These are phyloP conservation scores for Selaginella moellendorffii DNA, from an alignment of 75 land plant genomes.

Conservation along the genomic window DNA sequence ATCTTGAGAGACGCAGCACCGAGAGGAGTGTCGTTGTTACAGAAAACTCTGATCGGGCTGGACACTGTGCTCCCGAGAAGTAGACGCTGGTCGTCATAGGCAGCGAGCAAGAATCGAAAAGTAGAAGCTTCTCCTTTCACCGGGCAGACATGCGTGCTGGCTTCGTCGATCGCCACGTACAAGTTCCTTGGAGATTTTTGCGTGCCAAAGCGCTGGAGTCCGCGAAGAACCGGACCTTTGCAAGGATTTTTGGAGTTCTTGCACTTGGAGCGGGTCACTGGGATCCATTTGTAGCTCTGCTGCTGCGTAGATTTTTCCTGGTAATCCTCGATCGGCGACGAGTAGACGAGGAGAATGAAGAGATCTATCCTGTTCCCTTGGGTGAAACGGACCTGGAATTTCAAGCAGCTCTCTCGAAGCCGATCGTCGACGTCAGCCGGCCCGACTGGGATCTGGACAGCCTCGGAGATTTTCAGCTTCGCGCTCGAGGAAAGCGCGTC, in stretches of 20 bases:
- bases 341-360: constrained; percentile 23
- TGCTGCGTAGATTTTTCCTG: neutral
- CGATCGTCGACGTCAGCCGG: constrained; percentile 21
- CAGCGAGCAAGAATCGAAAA: constrained; percentile 29
- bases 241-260: constrained; percentile 21
- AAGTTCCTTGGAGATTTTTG: constrained; percentile 31
- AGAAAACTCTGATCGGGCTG: constrained; percentile 28
- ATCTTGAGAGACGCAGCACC: constrained; percentile 34
- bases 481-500: constrained; percentile 13
- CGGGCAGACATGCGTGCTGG: constrained; percentile 31
- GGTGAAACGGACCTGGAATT: constrained; percentile 33
- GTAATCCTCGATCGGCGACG: constrained; percentile 12
- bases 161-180: constrained; percentile 35
- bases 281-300: constrained; percentile 25
- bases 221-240: constrained; percentile 28
- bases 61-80: constrained; percentile 29
- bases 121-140: constrained; percentile 14
- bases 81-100: constrained; percentile 26
- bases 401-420: constrained; percentile 30
- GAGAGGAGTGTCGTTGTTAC: constrained; percentile 35
- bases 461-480: constrained; percentile 25
- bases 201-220: constrained; percentile 28
- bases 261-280: constrained; percentile 31
- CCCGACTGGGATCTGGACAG: constrained; percentile 26
- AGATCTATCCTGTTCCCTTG: constrained; percentile 22